Percentiles rank a stretch among this genome's conserved stretches.
phyloP scores from a whole-genome alignment of 176 grass and related monocot species.

The Panicum miliaceum region DNA sequence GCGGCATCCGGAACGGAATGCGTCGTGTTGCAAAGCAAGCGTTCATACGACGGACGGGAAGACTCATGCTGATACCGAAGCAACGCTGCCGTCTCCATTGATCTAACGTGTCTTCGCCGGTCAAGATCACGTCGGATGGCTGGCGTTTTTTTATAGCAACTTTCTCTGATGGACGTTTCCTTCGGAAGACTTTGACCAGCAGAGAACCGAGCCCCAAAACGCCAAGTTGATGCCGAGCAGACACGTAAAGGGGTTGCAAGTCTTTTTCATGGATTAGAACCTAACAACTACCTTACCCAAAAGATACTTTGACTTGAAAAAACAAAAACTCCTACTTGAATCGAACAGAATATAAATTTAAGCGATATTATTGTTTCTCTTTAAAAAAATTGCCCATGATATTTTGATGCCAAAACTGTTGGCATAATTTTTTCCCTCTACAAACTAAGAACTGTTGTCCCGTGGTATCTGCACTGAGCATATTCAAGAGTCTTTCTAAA shows the following conservation, averaged over 20 bases:
- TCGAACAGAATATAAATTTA: not conserved
- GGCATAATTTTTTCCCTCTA: not conserved
- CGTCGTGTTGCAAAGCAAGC: slow-evolving; percentile 15
- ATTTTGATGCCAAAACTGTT: not conserved
- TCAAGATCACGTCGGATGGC: slow-evolving; percentile 43
- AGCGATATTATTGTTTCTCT: not conserved
- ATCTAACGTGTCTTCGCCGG: slow-evolving; percentile 1
- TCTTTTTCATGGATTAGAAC: slow-evolving; percentile 42
- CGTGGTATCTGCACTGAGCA: not conserved
- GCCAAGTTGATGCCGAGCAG: slow-evolving; percentile 21
- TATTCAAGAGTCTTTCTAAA: no score
- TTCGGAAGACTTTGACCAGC: slow-evolving; percentile 48
- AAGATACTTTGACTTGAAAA: slow-evolving; percentile 32
- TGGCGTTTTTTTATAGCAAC: slow-evolving; percentile 15
- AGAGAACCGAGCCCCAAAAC: slow-evolving; percentile 12
- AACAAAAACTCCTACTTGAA: slow-evolving; percentile 1
- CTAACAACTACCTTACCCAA: slow-evolving; percentile 41
- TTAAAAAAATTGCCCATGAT: no score
- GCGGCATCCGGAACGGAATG: slow-evolving; percentile 27
- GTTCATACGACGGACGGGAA: slow-evolving; percentile 23
- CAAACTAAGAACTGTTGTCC: not conserved
- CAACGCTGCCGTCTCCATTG: not conserved
- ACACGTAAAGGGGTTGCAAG: slow-evolving; percentile 43
- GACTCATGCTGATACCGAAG: not conserved
- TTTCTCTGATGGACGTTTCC: slow-evolving; percentile 50